phyloP scores from a whole-genome alignment of 768 basidiomycete species.

The Hygrophorus pudorinus region DNA sequence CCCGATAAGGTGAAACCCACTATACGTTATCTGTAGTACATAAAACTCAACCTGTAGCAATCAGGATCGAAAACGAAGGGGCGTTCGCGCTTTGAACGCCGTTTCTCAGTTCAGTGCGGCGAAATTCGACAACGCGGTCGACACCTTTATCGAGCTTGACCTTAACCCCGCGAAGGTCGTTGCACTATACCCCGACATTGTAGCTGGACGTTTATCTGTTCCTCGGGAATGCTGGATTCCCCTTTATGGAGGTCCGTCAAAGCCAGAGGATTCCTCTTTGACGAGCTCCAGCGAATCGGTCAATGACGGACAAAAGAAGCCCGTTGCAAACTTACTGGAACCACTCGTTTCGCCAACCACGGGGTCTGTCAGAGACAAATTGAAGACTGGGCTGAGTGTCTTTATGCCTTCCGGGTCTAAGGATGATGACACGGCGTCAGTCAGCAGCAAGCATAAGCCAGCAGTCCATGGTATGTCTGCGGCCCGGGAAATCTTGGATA shows the following conservation, averaged over 20 bases:
- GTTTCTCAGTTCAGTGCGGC: constrained; percentile 64
- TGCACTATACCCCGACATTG: constrained; percentile 72
- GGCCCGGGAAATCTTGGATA: too few species aligned
- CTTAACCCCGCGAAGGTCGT: constrained; percentile 92
- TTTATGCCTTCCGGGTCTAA: constrained; percentile 35
- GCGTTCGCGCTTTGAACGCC: constrained; percentile 66
- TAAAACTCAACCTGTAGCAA: constrained; percentile 4
- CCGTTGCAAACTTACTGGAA: not conserved
- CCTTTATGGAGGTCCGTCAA: constrained; percentile 69
- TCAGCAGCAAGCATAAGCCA: constrained; percentile 24
- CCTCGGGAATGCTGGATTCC: constrained; percentile 67
- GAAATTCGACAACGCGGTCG: constrained; percentile 70
- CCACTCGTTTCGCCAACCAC: constrained; percentile 14
- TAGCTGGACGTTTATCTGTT: constrained; percentile 71
- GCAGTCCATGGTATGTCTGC: constrained; percentile 24
- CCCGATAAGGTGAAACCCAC: constrained; percentile 48
- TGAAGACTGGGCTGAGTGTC: constrained; percentile 48
- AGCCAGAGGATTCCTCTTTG: constrained; percentile 19
- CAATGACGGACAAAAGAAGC: not conserved
- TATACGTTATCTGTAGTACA: not conserved
- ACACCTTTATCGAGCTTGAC: constrained; percentile 80
- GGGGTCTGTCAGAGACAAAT: constrained; percentile 38
- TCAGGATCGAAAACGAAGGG: constrained; percentile 45
- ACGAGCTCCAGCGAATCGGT: constrained; percentile 14
- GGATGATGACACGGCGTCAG: constrained; percentile 58